Evolutionary conservation across 257 asterid species (phyloP).

Genomic region (Jasminum sambac): DNA sequence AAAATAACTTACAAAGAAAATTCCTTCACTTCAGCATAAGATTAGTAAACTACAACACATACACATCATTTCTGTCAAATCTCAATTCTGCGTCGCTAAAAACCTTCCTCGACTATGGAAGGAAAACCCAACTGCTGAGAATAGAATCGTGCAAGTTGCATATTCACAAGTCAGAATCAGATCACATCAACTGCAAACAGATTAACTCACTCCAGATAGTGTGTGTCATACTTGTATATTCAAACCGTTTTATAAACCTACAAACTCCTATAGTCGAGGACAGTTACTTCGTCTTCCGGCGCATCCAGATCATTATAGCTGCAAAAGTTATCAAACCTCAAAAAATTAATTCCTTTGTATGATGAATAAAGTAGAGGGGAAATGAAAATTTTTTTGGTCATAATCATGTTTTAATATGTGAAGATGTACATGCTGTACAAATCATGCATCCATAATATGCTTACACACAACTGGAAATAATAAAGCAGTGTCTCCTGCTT

Average conservation of each 20-base stretch:
- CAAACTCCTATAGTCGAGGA: conserved; percentile 93
- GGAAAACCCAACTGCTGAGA: conserved; percentile 8
- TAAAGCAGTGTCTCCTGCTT: neutral
- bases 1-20: neutral
- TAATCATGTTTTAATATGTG: neutral
- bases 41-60: neutral
- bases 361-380: neutral
- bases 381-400: neutral
- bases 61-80: neutral
- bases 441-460: neutral
- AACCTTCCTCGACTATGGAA: neutral
- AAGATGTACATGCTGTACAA: neutral
- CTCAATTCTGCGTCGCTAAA: neutral
- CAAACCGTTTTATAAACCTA: conserved; percentile 35
- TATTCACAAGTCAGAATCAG: conserved; percentile 6
- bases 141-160: neutral
- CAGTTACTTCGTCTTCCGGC: conserved; percentile 98
- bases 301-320: conserved; percentile 99
- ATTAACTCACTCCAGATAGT: conserved; percentile 14
- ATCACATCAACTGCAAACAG: conserved; percentile 4
- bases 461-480: neutral
- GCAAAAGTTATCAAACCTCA: conserved; percentile 32
- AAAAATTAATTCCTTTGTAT: neutral
- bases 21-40: neutral
- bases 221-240: neutral